Conservation (phyloP, 192 early-diverging fungal species). For the Coemansia sp. region DNA sequence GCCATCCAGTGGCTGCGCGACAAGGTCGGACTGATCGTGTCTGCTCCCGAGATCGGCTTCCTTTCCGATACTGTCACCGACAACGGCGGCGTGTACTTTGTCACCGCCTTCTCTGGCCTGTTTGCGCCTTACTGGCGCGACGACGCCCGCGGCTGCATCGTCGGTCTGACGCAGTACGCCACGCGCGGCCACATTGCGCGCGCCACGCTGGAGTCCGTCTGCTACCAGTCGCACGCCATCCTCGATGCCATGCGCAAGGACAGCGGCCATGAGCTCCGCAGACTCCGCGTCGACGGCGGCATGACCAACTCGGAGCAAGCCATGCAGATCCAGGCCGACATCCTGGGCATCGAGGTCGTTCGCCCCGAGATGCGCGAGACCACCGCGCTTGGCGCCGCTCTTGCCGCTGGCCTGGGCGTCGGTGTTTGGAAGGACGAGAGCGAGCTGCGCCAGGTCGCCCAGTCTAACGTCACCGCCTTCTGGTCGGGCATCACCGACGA, state of each 20-base stretch:
- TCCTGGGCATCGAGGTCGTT: slow-evolving; percentile 73
- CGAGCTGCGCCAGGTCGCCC: slow-evolving; percentile 59
- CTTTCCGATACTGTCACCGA: slow-evolving; percentile 68
- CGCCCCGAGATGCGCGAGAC: slow-evolving; percentile 88
- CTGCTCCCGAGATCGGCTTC: slow-evolving; percentile 67
- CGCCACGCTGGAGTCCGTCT: slow-evolving; percentile 86
- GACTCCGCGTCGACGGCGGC: slow-evolving; percentile 94
- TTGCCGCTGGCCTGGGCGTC: slow-evolving; percentile 79
- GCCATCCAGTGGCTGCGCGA: slow-evolving; percentile 90
- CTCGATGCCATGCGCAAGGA: slow-evolving; percentile 88
- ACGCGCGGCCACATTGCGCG: slow-evolving; percentile 81
- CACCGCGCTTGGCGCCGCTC: slow-evolving; percentile 88
- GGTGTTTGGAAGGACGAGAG: slow-evolving; percentile 62
- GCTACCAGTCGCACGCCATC: slow-evolving; percentile 86
- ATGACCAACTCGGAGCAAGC: slow-evolving; percentile 84
- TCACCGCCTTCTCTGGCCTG: slow-evolving; percentile 89
- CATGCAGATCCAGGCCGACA: slow-evolving; percentile 93
- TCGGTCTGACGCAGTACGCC: slow-evolving; percentile 86
- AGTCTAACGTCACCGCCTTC: slow-evolving; percentile 52
- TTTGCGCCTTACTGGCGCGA: slow-evolving; percentile 95
- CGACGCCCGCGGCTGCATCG: slow-evolving; percentile 83
- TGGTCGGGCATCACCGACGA: slow-evolving; percentile 51
- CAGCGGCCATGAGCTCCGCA: slow-evolving; percentile 61
- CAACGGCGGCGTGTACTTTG: slow-evolving; percentile 91
- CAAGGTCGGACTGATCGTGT: slow-evolving; percentile 77